Conservation (phyloP, 495 filamentous ascomycete genomes). For the Penicillium samsonianum region DNA sequence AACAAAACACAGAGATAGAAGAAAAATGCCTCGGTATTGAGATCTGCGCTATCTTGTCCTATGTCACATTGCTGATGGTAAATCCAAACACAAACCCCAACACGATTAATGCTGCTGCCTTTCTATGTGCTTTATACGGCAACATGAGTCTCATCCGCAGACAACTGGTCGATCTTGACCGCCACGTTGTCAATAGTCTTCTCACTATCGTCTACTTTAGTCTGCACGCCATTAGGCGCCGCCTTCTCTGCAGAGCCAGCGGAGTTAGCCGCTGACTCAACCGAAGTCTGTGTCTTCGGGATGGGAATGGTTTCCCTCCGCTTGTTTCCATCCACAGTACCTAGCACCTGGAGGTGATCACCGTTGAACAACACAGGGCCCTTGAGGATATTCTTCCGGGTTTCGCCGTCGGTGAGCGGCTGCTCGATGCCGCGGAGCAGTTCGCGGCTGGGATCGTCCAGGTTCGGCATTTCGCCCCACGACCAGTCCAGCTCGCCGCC, state of each 20-base stretch:
- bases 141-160: constrained; percentile 16
- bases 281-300: constrained; percentile 10
- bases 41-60: constrained; percentile 2
- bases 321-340: constrained; percentile 43
- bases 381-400: constrained; percentile 38
- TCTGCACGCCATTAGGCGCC: neutral
- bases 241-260: constrained; percentile 1
- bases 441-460: constrained; percentile 61
- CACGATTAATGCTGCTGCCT: constrained; percentile 1
- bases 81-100: neutral
- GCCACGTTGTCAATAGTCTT: constrained; percentile 22
- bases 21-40: constrained; percentile 4
- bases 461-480: constrained; percentile 68
- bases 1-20: neutral
- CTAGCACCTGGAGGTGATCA: constrained; percentile 41
- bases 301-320: constrained; percentile 39
- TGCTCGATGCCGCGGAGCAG: constrained; percentile 45
- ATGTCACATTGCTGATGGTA: neutral
- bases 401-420: constrained; percentile 30
- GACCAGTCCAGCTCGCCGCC: constrained; percentile 80
- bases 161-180: constrained; percentile 21
- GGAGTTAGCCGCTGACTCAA: neutral
- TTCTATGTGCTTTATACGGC: constrained; percentile 24
- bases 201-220: constrained; percentile 7
- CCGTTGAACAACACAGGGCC: constrained; percentile 46